Conservation (phyloP, 306 rosid genomes). For the Fragaria vesca region DNA sequence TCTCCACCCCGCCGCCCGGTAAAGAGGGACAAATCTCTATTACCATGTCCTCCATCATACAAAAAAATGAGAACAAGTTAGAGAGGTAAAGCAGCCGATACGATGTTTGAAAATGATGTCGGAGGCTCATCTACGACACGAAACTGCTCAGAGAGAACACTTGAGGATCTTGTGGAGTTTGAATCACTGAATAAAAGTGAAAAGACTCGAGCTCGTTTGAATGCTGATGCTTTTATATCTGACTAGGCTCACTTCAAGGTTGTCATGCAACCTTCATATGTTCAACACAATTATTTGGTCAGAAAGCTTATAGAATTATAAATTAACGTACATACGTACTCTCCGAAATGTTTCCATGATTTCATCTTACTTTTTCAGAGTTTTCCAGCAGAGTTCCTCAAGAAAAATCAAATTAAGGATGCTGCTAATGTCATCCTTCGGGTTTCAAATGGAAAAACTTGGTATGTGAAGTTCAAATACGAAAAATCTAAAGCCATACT, state of each 20-base stretch:
- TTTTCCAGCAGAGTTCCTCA: neutral
- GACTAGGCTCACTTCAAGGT: slow-evolving; percentile 3
- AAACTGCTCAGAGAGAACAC: neutral
- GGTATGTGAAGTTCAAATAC: neutral
- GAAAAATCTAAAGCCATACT: neutral
- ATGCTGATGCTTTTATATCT: neutral
- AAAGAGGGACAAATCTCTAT: neutral
- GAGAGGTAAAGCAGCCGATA: neutral
- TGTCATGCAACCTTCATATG: neutral
- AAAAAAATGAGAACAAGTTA: neutral
- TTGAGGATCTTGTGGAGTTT: neutral
- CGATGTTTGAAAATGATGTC: neutral
- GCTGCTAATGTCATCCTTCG: slow-evolving; percentile 7
- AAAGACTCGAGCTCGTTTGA: neutral
- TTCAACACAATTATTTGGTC: neutral
- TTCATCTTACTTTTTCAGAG: neutral
- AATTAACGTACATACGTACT: neutral
- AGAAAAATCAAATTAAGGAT: neutral
- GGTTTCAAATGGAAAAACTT: slow-evolving; percentile 8
- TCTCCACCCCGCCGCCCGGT: neutral
- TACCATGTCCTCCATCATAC: neutral
- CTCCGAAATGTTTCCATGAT: neutral
- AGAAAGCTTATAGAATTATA: neutral
- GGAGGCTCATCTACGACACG: neutral
- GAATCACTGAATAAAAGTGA: neutral